A percentile compares a stretch with the other conserved stretches of the same genome.
Conservation (phyloP, 208 protist genomes). For the Acanthamoeba sp. region DNA sequence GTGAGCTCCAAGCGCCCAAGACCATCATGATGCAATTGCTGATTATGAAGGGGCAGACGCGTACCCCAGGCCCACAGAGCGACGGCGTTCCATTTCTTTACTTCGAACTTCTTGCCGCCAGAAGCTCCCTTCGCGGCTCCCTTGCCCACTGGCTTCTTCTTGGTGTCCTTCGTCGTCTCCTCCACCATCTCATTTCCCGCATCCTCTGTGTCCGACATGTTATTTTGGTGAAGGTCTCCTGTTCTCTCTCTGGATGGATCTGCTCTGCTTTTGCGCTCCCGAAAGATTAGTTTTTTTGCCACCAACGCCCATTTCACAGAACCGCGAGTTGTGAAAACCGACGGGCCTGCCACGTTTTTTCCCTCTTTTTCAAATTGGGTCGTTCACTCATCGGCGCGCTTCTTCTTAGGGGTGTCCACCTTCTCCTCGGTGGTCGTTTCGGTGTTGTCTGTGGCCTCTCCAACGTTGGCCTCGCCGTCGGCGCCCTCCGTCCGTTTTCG, state of each 20-base stretch:
- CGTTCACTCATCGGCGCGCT: slow-evolving; percentile 5
- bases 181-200: slow-evolving; percentile 44
- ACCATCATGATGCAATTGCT: slow-evolving; percentile 15
- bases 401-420: background rate
- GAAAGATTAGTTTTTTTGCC: no score
- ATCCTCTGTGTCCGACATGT: slow-evolving; percentile 73
- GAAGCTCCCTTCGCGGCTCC: background rate
- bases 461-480: background rate
- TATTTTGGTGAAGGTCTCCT: slow-evolving; percentile 33
- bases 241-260: background rate
- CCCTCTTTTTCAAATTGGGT: background rate
- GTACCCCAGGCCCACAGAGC: slow-evolving; percentile 97
- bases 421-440: background rate
- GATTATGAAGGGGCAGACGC: background rate
- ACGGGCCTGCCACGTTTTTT: background rate
- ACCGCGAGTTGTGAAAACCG: no score
- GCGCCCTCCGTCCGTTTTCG: slow-evolving; percentile 52
- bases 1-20: background rate
- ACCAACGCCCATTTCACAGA: no score
- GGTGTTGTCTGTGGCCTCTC: background rate
- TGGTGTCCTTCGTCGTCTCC: slow-evolving; percentile 25
- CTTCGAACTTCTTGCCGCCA: slow-evolving; percentile 88
- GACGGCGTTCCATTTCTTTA: slow-evolving; percentile 99
- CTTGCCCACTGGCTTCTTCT: slow-evolving; percentile 26
- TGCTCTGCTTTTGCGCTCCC: background rate